Evolutionary conservation across 2,329 filamentous ascomycete species (phyloP).

Genomic region (Fusarium decemcellulare): DNA sequence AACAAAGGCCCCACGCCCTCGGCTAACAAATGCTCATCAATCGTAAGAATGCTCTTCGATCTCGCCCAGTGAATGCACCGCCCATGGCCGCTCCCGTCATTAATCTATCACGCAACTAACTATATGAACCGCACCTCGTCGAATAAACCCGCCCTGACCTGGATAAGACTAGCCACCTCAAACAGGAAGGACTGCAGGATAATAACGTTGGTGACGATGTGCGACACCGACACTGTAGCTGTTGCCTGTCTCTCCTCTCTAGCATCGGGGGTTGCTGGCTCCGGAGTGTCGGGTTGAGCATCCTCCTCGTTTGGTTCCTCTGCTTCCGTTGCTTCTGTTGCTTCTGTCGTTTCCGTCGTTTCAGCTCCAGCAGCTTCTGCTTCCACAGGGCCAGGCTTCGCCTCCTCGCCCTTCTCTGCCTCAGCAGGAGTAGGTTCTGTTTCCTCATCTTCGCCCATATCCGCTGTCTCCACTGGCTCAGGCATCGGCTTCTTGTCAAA

Average conservation of each 20-base stretch:
- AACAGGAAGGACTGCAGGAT: slow-evolving; percentile 85
- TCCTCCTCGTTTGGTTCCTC: slow-evolving; percentile 17
- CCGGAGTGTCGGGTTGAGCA: slow-evolving; percentile 24
- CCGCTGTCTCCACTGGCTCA: slow-evolving; percentile 45
- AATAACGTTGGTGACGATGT: slow-evolving; percentile 84
- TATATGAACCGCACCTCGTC: slow-evolving; percentile 77
- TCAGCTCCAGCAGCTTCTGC: neutral
- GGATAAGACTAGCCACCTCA: slow-evolving; percentile 81
- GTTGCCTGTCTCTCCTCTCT: slow-evolving; percentile 38
- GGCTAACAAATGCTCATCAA: slow-evolving; percentile 42
- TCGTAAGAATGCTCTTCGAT: slow-evolving; percentile 39
- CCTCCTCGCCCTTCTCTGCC: slow-evolving; percentile 10
- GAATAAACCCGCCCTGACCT: slow-evolving; percentile 82
- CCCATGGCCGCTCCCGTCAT: neutral
- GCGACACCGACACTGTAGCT: slow-evolving; percentile 76
- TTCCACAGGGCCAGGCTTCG: slow-evolving; percentile 2
- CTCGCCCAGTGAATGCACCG: slow-evolving; percentile 14
- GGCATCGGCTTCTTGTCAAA: slow-evolving; percentile 54
- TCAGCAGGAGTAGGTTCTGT: neutral
- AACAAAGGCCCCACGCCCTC: slow-evolving; percentile 34
- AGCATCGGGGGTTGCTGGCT: slow-evolving; percentile 35
- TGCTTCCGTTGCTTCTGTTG: neutral
- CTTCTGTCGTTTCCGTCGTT: neutral
- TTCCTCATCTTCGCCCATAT: slow-evolving; percentile 19
- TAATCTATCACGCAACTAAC: neutral